Evolutionary conservation across 352 stramenopile genomes (phyloP).

Genomic region (Pythium phragmiticola): DNA sequence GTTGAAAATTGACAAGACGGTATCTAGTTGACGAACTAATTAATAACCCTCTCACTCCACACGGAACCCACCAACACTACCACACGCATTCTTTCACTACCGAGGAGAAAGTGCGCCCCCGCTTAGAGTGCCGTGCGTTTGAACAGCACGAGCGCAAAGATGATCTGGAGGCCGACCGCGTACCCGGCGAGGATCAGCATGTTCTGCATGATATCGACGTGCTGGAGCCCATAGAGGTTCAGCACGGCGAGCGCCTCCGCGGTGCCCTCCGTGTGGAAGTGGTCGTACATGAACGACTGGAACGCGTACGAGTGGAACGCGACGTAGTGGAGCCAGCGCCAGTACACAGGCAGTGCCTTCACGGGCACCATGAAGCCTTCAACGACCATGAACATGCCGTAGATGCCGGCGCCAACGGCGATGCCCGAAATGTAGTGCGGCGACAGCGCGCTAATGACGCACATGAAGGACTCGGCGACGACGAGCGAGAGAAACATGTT

Average conservation of each 20-base stretch:
- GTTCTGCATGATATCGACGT: conserved; percentile 23
- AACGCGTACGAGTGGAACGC: conserved; percentile 38
- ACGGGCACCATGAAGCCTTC: conserved; percentile 75
- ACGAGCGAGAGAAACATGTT: conserved; percentile 65
- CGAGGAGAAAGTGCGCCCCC: no score
- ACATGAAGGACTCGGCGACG: conserved; percentile 78
- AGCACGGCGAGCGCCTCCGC: conserved; percentile 2
- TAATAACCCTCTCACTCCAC: no score
- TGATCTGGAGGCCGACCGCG: conserved; percentile 31
- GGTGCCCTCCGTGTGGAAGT: conserved; percentile 32
- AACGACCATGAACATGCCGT: conserved; percentile 87
- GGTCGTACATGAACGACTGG: conserved; percentile 34
- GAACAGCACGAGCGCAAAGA: background rate
- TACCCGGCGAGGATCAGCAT: conserved; percentile 61
- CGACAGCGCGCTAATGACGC: conserved; percentile 69
- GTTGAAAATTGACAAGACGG: no score
- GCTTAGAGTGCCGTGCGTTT: background rate
- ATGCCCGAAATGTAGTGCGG: conserved; percentile 89
- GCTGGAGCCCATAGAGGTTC: background rate
- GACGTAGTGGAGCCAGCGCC: conserved; percentile 1
- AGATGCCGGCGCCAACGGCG: conserved; percentile 70
- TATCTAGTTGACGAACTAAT: no score
- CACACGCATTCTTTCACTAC: no score
- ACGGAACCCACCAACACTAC: no score
- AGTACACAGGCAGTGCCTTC: conserved; percentile 39